These are phyloP conservation scores for Helicocarpus griseus DNA, from an alignment of 2,329 filamentous ascomycete species.

Conservation along the genomic window DNA sequence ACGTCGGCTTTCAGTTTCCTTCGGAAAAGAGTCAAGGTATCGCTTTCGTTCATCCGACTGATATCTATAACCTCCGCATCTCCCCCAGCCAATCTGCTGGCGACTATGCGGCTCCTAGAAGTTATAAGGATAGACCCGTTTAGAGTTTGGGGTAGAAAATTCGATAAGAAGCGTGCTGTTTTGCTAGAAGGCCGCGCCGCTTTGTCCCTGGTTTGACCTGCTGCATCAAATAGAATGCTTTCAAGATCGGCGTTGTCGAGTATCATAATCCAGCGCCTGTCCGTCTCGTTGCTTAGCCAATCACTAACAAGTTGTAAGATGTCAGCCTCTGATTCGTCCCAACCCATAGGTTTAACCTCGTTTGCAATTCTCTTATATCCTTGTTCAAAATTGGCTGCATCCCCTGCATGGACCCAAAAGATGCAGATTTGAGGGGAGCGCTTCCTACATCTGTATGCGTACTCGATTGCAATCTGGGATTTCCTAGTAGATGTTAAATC, in stretches of 20 bases:
- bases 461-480: slow-evolving; percentile 20
- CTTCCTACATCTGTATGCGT: slow-evolving; percentile 16
- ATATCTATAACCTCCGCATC: slow-evolving; percentile 8
- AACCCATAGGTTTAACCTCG: slow-evolving; percentile 8
- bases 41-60: slow-evolving; percentile 8
- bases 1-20: slow-evolving; percentile 10
- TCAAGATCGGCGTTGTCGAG: slow-evolving; percentile 24
- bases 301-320: slow-evolving; percentile 2
- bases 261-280: slow-evolving; percentile 20
- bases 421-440: slow-evolving; percentile 14
- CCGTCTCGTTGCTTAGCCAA: slow-evolving; percentile 6
- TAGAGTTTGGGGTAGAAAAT: slow-evolving; percentile 15
- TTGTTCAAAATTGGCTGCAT: slow-evolving; percentile 15
- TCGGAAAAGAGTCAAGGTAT: slow-evolving; percentile 10
- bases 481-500: slow-evolving; percentile 14
- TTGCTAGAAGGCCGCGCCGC: no score
- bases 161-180: not conserved
- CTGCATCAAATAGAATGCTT: slow-evolving; percentile 13
- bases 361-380: slow-evolving; percentile 17
- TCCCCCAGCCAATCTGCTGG: slow-evolving; percentile 6
- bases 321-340: slow-evolving; percentile 3
- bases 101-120: slow-evolving; percentile 7
- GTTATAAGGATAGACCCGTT: slow-evolving; percentile 14
- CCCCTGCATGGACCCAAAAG: slow-evolving; percentile 22
- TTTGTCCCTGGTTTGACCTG: no score